Conservation (phyloP, 2,329 filamentous ascomycete genomes). For the Colletotrichum sp. region DNA sequence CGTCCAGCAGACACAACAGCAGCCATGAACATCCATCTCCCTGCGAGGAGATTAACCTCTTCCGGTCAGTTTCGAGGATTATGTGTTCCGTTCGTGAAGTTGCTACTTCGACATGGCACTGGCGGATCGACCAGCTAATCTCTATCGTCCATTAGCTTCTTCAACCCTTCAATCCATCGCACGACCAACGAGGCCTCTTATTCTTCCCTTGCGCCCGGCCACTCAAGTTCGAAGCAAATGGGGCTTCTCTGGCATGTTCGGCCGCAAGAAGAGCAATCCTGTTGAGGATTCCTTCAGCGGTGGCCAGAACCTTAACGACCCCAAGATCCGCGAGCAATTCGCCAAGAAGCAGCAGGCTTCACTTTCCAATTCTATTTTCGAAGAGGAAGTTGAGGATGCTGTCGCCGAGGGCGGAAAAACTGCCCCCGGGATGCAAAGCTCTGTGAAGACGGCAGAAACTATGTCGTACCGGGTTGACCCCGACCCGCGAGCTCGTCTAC, state of each 20-base stretch:
- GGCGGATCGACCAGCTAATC: slow-evolving; percentile 14
- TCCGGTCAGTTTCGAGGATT: slow-evolving; percentile 14
- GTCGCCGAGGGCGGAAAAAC: slow-evolving; percentile 37
- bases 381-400: slow-evolving; percentile 55
- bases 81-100: not conserved
- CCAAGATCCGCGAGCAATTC: slow-evolving; percentile 46
- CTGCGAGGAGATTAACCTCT: slow-evolving; percentile 22
- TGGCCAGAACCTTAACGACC: slow-evolving; percentile 45
- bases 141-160: not conserved
- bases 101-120: not conserved
- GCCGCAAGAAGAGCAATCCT: slow-evolving; percentile 10
- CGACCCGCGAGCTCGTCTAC: slow-evolving; percentile 70
- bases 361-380: slow-evolving; percentile 65
- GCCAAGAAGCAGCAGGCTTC: slow-evolving; percentile 38
- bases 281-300: slow-evolving; percentile 24
- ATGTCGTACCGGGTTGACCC: slow-evolving; percentile 76
- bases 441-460: slow-evolving; percentile 48
- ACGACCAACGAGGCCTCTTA: not conserved
- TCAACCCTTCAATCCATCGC: slow-evolving; percentile 3
- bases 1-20: not conserved
- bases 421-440: slow-evolving; percentile 30
- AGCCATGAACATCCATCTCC: slow-evolving; percentile 26
- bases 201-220: slow-evolving; percentile 26
- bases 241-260: slow-evolving; percentile 43
- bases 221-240: slow-evolving; percentile 48